These are phyloP conservation scores for Taiozyma sp. DNA, from an alignment of 1,139 yeast species.

Conservation along the genomic window DNA sequence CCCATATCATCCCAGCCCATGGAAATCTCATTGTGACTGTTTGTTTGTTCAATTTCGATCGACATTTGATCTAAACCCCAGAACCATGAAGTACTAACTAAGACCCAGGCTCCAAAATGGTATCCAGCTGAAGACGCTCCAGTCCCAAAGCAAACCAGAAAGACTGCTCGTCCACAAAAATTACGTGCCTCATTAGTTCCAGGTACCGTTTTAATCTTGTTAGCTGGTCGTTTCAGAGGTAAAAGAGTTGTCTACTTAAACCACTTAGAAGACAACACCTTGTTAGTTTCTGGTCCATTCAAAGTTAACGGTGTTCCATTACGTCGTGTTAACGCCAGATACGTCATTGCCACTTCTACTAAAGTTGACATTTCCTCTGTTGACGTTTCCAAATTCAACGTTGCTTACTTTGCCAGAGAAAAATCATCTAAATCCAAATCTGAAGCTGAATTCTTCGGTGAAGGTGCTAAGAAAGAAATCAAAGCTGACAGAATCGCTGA, in stretches of 20 bases:
- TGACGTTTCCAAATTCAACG: slow-evolving; percentile 90
- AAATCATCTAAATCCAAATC: slow-evolving; percentile 76
- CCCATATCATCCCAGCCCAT: too few relatives aligned
- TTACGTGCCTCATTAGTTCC: slow-evolving; percentile 97
- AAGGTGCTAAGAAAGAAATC: slow-evolving; percentile 70
- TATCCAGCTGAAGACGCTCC: slow-evolving; percentile 94
- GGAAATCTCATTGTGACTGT: background rate
- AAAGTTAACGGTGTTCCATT: slow-evolving; percentile 99
- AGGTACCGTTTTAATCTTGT: slow-evolving; percentile 96
- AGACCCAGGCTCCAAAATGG: slow-evolving; percentile 75
- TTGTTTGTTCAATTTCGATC: background rate
- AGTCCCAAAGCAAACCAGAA: slow-evolving; percentile 83
- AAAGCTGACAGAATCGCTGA: slow-evolving; percentile 96
- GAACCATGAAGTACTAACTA: slow-evolving; percentile 11
- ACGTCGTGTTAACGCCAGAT: slow-evolving; percentile 98
- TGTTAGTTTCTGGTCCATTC: slow-evolving; percentile 99
- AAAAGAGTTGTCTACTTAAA: slow-evolving; percentile 99
- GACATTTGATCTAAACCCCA: background rate
- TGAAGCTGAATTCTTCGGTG: slow-evolving; percentile 96
- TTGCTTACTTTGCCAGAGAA: slow-evolving; percentile 97
- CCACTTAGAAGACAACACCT: slow-evolving; percentile 97
- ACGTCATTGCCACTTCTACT: slow-evolving; percentile 99
- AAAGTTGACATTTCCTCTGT: slow-evolving; percentile 75
- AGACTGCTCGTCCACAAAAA: slow-evolving; percentile 92
- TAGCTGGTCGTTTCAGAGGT: slow-evolving; percentile 99